These are phyloP conservation scores for Arthroderma sp. DNA, from an alignment of 2,329 filamentous ascomycete genomes.

Conservation along the genomic window DNA sequence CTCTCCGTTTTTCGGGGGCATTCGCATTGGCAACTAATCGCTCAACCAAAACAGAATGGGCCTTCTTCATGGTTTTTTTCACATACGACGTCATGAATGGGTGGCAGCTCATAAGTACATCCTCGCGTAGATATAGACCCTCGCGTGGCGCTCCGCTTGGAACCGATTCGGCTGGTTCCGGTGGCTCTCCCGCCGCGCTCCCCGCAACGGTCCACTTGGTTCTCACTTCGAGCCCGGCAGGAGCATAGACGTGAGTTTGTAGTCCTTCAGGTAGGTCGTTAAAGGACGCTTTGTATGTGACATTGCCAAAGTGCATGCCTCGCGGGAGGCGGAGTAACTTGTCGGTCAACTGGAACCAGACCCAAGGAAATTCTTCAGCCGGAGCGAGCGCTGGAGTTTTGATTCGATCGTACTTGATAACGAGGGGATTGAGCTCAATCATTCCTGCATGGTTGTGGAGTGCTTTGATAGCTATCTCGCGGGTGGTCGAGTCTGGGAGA, in stretches of 20 bases:
- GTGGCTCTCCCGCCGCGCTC: constrained; percentile 55
- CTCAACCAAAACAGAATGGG: constrained; percentile 58
- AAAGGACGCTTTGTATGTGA: constrained; percentile 71
- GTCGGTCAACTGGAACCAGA: constrained; percentile 72
- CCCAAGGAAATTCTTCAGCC: constrained; percentile 56
- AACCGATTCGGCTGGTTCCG: constrained; percentile 52
- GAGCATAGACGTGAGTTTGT: constrained; percentile 73
- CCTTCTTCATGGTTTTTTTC: constrained; percentile 67
- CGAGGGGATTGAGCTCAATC: constrained; percentile 78
- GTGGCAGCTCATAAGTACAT: constrained; percentile 72
- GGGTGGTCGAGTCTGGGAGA: constrained; percentile 53
- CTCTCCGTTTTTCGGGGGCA: constrained; percentile 16
- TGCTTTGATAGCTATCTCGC: constrained; percentile 58
- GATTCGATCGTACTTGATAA: constrained; percentile 58
- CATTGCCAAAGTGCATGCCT: constrained; percentile 48
- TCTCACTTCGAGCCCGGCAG: constrained; percentile 65
- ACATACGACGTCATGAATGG: constrained; percentile 63
- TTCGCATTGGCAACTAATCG: constrained; percentile 43
- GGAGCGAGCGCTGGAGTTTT: constrained; percentile 52
- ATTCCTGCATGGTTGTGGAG: constrained; percentile 69
- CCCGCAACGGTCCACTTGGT: constrained; percentile 68
- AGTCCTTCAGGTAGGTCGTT: constrained; percentile 59
- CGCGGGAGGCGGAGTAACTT: constrained; percentile 62
- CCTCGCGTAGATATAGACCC: constrained; percentile 72
- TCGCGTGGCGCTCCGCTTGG: constrained; percentile 46